These are phyloP conservation scores for Annulohypoxylon maeteangense DNA, from an alignment of 495 filamentous ascomycete genomes.

Conservation along the genomic window DNA sequence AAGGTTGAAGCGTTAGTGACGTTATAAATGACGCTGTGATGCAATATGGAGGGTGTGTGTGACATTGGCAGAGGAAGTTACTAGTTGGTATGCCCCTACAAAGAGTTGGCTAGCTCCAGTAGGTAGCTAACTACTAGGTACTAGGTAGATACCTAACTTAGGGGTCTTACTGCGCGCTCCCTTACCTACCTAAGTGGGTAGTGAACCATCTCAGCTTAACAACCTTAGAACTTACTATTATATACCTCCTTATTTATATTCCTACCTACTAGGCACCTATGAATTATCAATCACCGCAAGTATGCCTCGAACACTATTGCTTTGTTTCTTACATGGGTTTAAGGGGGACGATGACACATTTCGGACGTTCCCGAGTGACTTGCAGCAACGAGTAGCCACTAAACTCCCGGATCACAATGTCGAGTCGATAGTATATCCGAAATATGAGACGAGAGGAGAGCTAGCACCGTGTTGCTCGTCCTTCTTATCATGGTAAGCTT, in stretches of 20 bases:
- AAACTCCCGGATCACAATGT: conserved; percentile 79
- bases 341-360: conserved; percentile 96
- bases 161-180: too few relatives aligned
- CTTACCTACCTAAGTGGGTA: too few relatives aligned
- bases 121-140: too few relatives aligned
- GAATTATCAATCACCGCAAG: conserved; percentile 3
- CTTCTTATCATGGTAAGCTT: conserved; percentile 82
- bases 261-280: neutral
- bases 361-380: conserved; percentile 74
- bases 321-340: conserved; percentile 95
- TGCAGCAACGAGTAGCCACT: conserved; percentile 72
- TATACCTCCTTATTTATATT: too few relatives aligned
- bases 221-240: too few relatives aligned
- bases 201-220: too few relatives aligned
- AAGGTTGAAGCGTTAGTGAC: conserved; percentile 32
- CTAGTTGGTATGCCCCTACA: neutral
- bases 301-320: conserved; percentile 83
- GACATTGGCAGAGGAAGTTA: neutral
- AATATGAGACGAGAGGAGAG: conserved; percentile 91
- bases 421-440: conserved; percentile 79
- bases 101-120: neutral
- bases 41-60: conserved; percentile 29
- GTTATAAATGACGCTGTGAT: conserved; percentile 41
- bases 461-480: conserved; percentile 75
- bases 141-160: neutral